Base-by-base conservation (phyloP, 768 basidiomycete species). In the Leccinum aurantiacum region DNA sequence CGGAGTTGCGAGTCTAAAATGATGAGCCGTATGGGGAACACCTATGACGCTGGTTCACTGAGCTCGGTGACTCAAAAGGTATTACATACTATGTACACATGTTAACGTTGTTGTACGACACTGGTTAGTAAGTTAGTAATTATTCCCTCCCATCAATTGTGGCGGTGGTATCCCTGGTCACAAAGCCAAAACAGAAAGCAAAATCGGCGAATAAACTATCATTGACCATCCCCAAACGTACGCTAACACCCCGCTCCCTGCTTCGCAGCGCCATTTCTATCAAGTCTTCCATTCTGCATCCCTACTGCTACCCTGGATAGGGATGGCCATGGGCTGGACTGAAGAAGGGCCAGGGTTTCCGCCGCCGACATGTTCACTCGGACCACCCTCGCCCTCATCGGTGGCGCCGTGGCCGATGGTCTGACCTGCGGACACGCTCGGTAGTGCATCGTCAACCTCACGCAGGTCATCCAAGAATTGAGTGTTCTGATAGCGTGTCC, bases 401-500 rank as follows among this genome's bases (percentile, higher is more conserved):
- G 41, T 51, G 8, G 1, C 0, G 4, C 11, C 35, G 31, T 1
- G 15, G 10, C 25, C 19, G 8, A 19, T 19, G 3, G 50, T 17
- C 59, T 22, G 29, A 14, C 4, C 37, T 29, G 22, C 9, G 2
- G 14, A 9, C 2, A 10, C 22, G 24, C 13, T 29, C 13, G 8
- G 29, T 15, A 11, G 15, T 10, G 38, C 17, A 37, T 31, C 17
- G 6, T 31, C 17, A 3, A n/a, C 17, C 17, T 15, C 33, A 17
- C 47, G 47, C 48, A 63, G 15, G 4, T 17, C 0, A 3, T 55
- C 27, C 63, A 63, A 47, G 15, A 64, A 47, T n/a, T 54, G 63
- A 14, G 4, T 47, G 24, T 63, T 52, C 6, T 49, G 37, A 41
- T 41, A 41, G 17, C 33, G 33, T 2, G 58, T 53, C 37, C 47